Conservation (phyloP, 2,329 filamentous ascomycete species). For the Claviceps capensis region DNA sequence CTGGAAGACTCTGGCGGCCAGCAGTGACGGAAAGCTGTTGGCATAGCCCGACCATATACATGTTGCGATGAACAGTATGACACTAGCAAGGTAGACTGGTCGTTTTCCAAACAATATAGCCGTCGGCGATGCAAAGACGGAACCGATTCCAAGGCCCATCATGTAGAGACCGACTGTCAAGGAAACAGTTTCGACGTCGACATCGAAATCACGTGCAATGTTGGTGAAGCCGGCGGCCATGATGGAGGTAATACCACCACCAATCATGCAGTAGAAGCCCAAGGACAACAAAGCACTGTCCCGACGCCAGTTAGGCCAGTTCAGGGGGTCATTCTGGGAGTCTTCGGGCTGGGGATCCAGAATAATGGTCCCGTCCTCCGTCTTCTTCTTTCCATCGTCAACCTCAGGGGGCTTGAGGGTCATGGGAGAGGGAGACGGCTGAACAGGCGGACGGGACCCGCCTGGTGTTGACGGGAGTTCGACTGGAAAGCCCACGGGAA, state of each 20-base stretch:
- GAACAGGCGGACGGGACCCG: constrained; percentile 9
- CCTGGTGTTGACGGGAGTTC: constrained; percentile 20
- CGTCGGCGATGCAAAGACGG: constrained; percentile 73
- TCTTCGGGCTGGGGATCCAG: constrained; percentile 88
- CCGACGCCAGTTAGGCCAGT: constrained; percentile 75
- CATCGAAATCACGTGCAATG: constrained; percentile 51
- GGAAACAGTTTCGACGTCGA: constrained; percentile 60
- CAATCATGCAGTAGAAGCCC: constrained; percentile 85
- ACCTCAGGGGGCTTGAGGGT: constrained; percentile 7
- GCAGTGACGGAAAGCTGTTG: constrained; percentile 63
- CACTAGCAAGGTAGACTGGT: constrained; percentile 71
- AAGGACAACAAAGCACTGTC: constrained; percentile 69
- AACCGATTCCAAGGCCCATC: constrained; percentile 80
- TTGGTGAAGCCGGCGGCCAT: constrained; percentile 81
- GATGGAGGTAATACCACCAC: constrained; percentile 82
- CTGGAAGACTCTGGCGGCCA: constrained; percentile 73
- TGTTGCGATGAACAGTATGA: constrained; percentile 62
- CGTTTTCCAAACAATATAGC: constrained; percentile 86
- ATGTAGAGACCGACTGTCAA: constrained; percentile 88
- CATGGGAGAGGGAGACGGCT: constrained; percentile 4
- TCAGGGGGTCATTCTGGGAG: constrained; percentile 78
- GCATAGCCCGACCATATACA: constrained; percentile 80
- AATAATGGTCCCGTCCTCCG: constrained; percentile 69
- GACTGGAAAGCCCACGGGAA: constrained; percentile 31
- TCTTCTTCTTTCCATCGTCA: constrained; percentile 52